A percentile compares a stretch with the other conserved stretches of the same genome.
These are phyloP conservation scores for Cyberlindnera samutprakarnensis DNA, from an alignment of 805 yeast species.

Conservation along the genomic window DNA sequence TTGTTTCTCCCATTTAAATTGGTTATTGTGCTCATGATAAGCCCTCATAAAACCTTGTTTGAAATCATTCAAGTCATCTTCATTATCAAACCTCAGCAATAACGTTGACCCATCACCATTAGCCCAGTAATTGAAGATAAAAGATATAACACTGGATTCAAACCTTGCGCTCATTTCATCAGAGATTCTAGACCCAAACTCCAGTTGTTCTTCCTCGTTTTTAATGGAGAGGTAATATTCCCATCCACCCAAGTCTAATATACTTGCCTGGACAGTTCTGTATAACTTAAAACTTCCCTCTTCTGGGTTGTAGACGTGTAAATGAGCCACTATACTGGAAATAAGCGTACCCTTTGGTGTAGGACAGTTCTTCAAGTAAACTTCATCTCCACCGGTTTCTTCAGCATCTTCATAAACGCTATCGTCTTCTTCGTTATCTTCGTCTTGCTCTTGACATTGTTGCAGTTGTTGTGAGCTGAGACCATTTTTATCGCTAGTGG, in stretches of 20 bases:
- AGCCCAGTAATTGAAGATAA: conserved; percentile 52
- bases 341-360: conserved; percentile 18
- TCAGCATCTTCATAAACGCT: not conserved
- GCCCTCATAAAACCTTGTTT: conserved; percentile 44
- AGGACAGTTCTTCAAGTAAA: not conserved
- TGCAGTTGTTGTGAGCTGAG: too few relatives aligned
- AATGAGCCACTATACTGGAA: conserved; percentile 11
- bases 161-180: conserved; percentile 60
- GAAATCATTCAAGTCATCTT: conserved; percentile 37
- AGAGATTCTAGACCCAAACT: conserved; percentile 34
- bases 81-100: conserved; percentile 46
- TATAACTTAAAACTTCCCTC: conserved; percentile 40
- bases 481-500: not conserved
- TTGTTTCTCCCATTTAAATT: conserved; percentile 37
- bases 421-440: not conserved
- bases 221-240: conserved; percentile 44
- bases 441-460: too few relatives aligned
- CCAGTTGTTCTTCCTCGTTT: conserved; percentile 17
- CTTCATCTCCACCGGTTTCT: not conserved
- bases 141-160: conserved; percentile 45
- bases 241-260: conserved; percentile 43
- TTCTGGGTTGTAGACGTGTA: conserved; percentile 52
- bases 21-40: conserved; percentile 55
- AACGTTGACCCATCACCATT: conserved; percentile 44
- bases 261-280: conserved; percentile 24